Evolutionary conservation across 805 yeast species (phyloP), one percentile per base, ranked within the genome.

Genomic region (Saccharomycopsis sp.): DNA sequence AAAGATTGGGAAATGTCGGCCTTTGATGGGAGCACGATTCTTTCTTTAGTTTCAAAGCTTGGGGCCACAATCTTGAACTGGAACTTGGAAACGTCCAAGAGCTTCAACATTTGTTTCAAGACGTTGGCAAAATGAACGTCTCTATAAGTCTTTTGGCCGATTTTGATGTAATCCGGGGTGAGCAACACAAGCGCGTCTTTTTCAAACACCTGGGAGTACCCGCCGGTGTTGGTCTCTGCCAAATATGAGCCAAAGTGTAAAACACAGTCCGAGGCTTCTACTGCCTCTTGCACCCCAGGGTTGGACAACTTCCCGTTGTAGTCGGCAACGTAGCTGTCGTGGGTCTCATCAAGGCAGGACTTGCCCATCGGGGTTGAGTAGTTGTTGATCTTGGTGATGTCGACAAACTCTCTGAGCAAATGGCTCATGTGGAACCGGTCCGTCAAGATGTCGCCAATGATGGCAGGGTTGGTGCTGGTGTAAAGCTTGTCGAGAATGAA

Each of bases 191-290:
- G 43, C 38, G 62, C 56, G n/a, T 65, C 61, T 38, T 62, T 62
- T 6, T 59, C 50, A 39, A 75, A 64, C 6, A 61, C 64, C 21
- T 73, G 63, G 3, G 82, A 57, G 60, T 71, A 75, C 39, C 73
- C 75, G 6, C 89, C 89, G 17, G 80, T 69, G 53, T 81, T 82
- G 46, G 77, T 72, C 56, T 81, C 92, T 44, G 79, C 73, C 41
- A 67, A 61, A 42, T 73, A 68, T 37, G 77, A 72, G 6, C 96
- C 96, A 49, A 85, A 61, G 52, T 73, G 74, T 30, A 88, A 50
- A 13, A 87, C 65, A 35, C 82, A 63, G 56, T 89, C 96, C 12
- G 84, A 68, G 3, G 65, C 45, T 37, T 71, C 67, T 41, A 69
- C 72, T 48, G 64, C 69, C 34, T 65, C 60, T 30, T 63, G 60